Percentiles rank a stretch among this genome's conserved stretches.
Conservation (phyloP, 257 asterid species). For the Salvia splendens region DNA sequence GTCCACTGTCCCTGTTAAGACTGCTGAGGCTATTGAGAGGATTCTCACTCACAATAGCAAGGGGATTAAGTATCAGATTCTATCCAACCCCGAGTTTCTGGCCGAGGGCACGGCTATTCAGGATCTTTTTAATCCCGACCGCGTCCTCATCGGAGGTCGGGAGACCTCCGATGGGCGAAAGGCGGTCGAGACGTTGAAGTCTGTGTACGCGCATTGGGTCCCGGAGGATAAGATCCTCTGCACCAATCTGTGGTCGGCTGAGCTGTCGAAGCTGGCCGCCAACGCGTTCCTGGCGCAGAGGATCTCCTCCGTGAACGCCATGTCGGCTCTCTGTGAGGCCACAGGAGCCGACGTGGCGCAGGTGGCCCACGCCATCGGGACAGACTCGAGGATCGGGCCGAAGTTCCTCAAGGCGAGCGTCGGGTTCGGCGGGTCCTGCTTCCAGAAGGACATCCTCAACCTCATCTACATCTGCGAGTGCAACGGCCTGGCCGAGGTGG, state of each 20-base stretch:
- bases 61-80: constrained; percentile 82
- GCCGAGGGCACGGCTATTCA: constrained; percentile 91
- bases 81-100: constrained; percentile 87
- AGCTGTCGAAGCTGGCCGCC: constrained; percentile 97
- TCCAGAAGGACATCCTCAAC: constrained; percentile 73
- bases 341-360: constrained; percentile 70
- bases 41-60: constrained; percentile 87
- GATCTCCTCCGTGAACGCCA: constrained; percentile 85
- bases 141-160: constrained; percentile 91
- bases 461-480: constrained; percentile 70
- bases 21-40: constrained; percentile 96
- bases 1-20: constrained; percentile 92
- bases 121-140: constrained; percentile 79
- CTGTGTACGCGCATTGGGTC: constrained; percentile 91
- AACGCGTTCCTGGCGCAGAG: constrained; percentile 94
- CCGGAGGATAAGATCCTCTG: constrained; percentile 71
- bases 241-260: constrained; percentile 94
- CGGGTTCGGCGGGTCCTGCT: constrained; percentile 81
- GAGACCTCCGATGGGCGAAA: constrained; percentile 79
- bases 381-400: constrained; percentile 64
- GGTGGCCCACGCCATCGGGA: constrained; percentile 65
- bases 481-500: constrained; percentile 67
- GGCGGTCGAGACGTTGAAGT: constrained; percentile 67
- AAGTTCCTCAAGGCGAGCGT: constrained; percentile 67
- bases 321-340: constrained; percentile 76